Evolutionary conservation across 106 monocot genomes (phyloP).

Genomic region (Phalaenopsis aphrodite): DNA sequence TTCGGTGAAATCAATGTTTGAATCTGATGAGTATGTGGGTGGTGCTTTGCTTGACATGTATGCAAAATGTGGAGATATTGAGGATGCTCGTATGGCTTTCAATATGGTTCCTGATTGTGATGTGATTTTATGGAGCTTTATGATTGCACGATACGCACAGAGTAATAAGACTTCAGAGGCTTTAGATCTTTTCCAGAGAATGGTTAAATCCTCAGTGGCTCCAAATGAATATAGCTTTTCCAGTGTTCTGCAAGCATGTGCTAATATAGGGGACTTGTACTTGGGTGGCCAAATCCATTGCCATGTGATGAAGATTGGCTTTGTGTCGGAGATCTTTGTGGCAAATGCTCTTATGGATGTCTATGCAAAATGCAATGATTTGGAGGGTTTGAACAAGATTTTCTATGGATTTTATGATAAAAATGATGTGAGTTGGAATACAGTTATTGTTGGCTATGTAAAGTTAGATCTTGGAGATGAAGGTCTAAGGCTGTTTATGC

Average conservation of each 20-base stretch:
- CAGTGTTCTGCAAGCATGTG: constrained; percentile 75
- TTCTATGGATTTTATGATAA: constrained; percentile 34
- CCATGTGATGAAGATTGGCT: constrained; percentile 44
- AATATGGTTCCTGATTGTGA: constrained; percentile 39
- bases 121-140: constrained; percentile 66
- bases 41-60: constrained; percentile 79
- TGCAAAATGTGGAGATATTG: constrained; percentile 66
- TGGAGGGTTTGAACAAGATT: constrained; percentile 39
- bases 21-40: constrained; percentile 43
- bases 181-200: constrained; percentile 42
- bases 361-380: constrained; percentile 64
- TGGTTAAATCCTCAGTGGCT: constrained; percentile 34
- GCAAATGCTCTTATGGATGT: constrained; percentile 75
- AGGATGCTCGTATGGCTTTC: constrained; percentile 51
- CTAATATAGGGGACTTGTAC: constrained; percentile 29
- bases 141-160: constrained; percentile 75
- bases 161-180: constrained; percentile 53
- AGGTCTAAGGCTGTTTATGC: constrained; percentile 47
- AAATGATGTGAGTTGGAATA: constrained; percentile 86
- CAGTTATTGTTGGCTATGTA: constrained; percentile 63
- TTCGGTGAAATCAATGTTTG: constrained; percentile 41
- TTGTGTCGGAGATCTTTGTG: constrained; percentile 57
- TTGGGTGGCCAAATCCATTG: constrained; percentile 61
- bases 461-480: constrained; percentile 53
- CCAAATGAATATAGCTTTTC: constrained; percentile 78